Conservation (phyloP, 139 green algal species). For the Micromonas pusilla region DNA sequence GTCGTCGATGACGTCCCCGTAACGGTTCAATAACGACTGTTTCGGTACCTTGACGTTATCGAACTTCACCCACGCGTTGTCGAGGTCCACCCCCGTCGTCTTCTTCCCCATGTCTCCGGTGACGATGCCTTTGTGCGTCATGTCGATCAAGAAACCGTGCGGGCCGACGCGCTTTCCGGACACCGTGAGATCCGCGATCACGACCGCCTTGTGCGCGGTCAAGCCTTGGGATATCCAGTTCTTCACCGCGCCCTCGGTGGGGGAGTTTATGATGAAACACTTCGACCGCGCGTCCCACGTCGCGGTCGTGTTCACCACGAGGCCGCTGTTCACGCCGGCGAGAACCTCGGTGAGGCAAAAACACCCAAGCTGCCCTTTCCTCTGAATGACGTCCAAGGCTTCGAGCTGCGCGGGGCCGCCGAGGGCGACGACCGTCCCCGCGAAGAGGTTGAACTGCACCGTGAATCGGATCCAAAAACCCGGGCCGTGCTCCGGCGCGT, state of each 20-base stretch:
- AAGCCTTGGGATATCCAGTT: slow-evolving; percentile 41
- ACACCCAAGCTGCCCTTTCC: slow-evolving; percentile 29
- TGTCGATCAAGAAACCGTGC: slow-evolving; percentile 31
- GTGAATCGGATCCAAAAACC: slow-evolving; percentile 40
- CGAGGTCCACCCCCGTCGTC: slow-evolving; percentile 36
- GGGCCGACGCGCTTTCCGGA: slow-evolving; percentile 18
- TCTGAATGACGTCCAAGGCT: neutral
- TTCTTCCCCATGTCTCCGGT: slow-evolving; percentile 34
- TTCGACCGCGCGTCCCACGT: slow-evolving; percentile 9
- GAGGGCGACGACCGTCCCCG: slow-evolving; percentile 31
- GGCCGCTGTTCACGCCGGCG: slow-evolving; percentile 34
- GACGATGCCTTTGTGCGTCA: slow-evolving; percentile 19
- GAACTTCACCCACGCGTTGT: slow-evolving; percentile 36
- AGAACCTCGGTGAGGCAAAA: slow-evolving; percentile 35
- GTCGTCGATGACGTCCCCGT: slow-evolving; percentile 24
- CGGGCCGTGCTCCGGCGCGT: neutral
- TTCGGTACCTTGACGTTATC: slow-evolving; percentile 7
- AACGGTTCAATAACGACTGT: slow-evolving; percentile 30
- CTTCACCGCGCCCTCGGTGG: slow-evolving; percentile 26
- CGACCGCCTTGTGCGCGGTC: slow-evolving; percentile 23
- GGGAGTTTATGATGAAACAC: slow-evolving; percentile 26
- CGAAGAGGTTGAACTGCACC: slow-evolving; percentile 41
- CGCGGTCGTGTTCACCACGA: slow-evolving; percentile 35
- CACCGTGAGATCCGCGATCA: slow-evolving; percentile 27
- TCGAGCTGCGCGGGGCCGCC: slow-evolving; percentile 19